These are phyloP conservation scores for Magnaporthales sp. DNA, from an alignment of 2,329 filamentous ascomycete genomes.

Conservation along the genomic window DNA sequence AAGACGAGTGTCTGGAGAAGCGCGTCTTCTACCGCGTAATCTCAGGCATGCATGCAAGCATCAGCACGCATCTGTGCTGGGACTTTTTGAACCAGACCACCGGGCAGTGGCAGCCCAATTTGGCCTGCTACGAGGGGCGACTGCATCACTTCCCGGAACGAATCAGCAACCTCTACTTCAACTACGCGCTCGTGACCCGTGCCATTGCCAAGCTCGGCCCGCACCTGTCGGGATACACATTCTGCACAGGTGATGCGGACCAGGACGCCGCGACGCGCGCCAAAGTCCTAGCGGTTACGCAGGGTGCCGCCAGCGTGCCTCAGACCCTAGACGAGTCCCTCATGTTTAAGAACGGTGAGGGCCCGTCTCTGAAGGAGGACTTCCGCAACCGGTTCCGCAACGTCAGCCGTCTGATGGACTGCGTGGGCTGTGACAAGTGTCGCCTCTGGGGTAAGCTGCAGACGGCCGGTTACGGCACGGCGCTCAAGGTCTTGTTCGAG, in stretches of 20 bases:
- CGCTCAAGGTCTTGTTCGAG: slow-evolving; percentile 92
- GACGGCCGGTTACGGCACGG: slow-evolving; percentile 88
- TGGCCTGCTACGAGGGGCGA: slow-evolving; percentile 80
- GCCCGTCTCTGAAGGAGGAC: slow-evolving; percentile 81
- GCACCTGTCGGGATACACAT: slow-evolving; percentile 72
- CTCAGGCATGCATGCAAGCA: slow-evolving; percentile 96
- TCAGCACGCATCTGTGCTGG: slow-evolving; percentile 92
- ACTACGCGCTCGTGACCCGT: slow-evolving; percentile 90
- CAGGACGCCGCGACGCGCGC: slow-evolving; percentile 74
- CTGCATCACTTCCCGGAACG: slow-evolving; percentile 80
- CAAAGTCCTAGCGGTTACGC: slow-evolving; percentile 70
- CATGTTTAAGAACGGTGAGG: slow-evolving; percentile 81
- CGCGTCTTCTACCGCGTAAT: slow-evolving; percentile 95
- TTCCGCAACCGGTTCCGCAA: slow-evolving; percentile 97
- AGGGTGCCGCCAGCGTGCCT: slow-evolving; percentile 58
- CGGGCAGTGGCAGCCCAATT: slow-evolving; percentile 84
- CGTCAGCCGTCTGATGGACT: slow-evolving; percentile 95
- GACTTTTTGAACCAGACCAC: slow-evolving; percentile 94
- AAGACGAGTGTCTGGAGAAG: slow-evolving; percentile 95
- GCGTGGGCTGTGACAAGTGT: slow-evolving; percentile 97
- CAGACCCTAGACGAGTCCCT: slow-evolving; percentile 89
- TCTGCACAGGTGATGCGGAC: slow-evolving; percentile 75
- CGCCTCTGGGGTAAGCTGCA: slow-evolving; percentile 96
- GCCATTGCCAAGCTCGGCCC: slow-evolving; percentile 85
- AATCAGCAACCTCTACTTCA: slow-evolving; percentile 97